A percentile compares a stretch with the other conserved stretches of the same genome.
phyloP scores from a whole-genome alignment of 176 grass and related monocot species.

The Echinochloa phyllopogon region DNA sequence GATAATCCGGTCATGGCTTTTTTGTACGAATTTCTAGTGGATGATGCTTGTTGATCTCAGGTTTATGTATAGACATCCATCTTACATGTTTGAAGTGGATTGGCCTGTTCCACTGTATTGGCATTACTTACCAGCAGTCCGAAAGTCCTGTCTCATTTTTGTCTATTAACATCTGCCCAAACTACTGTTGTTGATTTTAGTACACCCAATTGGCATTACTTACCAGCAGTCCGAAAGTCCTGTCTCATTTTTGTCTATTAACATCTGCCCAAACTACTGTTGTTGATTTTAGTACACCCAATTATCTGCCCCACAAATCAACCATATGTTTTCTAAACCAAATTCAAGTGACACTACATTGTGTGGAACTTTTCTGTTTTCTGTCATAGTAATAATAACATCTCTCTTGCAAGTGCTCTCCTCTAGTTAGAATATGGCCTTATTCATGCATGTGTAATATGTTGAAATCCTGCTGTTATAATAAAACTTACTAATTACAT shows the following conservation, averaged over 20 bases:
- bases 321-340: neutral
- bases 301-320: neutral
- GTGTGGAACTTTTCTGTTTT: neutral
- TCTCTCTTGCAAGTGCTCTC: neutral
- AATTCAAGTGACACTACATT: neutral
- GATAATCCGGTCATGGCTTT: neutral
- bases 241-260: neutral
- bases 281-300: neutral
- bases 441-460: conserved; percentile 17
- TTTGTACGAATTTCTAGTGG: neutral
- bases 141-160: neutral
- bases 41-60: neutral
- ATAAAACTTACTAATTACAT: neutral
- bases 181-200: neutral
- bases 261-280: neutral
- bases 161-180: neutral
- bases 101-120: neutral
- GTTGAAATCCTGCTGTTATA: conserved; percentile 22
- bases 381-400: neutral
- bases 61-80: neutral
- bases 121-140: neutral
- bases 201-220: neutral
- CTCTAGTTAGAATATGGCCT: neutral
- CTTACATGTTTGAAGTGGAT: neutral
- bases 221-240: neutral